Conservation (phyloP, 352 stramenopile species). For the Halophytophthora batemanensis region DNA sequence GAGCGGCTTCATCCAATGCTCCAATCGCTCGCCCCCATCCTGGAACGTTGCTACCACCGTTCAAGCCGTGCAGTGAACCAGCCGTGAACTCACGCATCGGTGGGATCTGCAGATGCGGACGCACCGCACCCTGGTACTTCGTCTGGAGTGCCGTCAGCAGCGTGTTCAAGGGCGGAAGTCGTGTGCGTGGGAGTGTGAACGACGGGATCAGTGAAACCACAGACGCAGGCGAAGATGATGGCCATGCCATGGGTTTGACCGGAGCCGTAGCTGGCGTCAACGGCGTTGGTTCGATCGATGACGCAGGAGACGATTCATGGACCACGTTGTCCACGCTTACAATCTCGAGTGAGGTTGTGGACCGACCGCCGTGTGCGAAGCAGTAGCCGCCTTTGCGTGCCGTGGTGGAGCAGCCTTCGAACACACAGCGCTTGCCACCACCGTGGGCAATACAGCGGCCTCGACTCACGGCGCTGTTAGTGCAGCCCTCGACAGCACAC, state of each 20-base stretch:
- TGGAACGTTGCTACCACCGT: conserved; percentile 1
- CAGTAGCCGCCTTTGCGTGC: conserved; percentile 78
- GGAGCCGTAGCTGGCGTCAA: conserved; percentile 9
- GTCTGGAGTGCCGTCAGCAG: conserved; percentile 26
- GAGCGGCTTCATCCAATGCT: too few species aligned
- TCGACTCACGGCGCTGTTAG: conserved; percentile 79
- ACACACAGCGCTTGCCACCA: conserved; percentile 75
- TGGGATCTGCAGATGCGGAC: conserved; percentile 20
- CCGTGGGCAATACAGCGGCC: conserved; percentile 84
- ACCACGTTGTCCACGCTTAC: conserved; percentile 16
- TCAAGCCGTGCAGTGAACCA: conserved; percentile 1
- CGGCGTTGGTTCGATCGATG: conserved; percentile 1
- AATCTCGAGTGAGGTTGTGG: conserved; percentile 8
- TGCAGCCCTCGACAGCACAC: conserved; percentile 58
- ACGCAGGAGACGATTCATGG: neutral
- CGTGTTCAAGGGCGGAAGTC: conserved; percentile 26
- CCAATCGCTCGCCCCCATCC: too few species aligned
- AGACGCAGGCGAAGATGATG: conserved; percentile 3
- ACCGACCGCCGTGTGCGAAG: conserved; percentile 74
- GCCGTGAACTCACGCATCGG: conserved; percentile 22
- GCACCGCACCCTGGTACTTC: conserved; percentile 13
- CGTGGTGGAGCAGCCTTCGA: conserved; percentile 71
- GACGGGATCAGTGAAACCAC: conserved; percentile 22
- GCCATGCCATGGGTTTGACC: conserved; percentile 12
- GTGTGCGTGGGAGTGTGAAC: conserved; percentile 22